Conservation (phyloP, 345 rosid species). For the Syzygium aromaticum region DNA sequence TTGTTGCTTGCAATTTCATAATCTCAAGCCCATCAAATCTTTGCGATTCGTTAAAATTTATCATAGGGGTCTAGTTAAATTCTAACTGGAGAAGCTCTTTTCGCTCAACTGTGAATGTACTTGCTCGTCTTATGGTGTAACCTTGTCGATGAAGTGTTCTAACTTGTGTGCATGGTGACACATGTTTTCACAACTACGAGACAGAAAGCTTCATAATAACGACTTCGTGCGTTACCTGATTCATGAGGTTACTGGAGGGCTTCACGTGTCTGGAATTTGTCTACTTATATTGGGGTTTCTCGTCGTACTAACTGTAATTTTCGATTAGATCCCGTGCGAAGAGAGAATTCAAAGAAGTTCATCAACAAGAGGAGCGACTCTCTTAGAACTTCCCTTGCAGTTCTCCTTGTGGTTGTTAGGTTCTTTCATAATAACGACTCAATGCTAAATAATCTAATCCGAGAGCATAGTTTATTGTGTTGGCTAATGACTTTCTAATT, state of each 20-base stretch:
- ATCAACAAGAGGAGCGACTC: neutral
- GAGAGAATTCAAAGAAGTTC: neutral
- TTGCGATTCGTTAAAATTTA: neutral
- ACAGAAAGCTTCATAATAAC: neutral
- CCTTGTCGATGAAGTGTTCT: neutral
- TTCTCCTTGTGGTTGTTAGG: neutral
- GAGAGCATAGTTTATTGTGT: neutral
- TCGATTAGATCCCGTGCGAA: rapidly evolving
- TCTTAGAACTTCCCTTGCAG: neutral
- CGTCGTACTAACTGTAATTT: rapidly evolving
- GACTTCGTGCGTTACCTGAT: neutral
- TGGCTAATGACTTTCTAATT: neutral
- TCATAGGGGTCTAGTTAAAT: neutral
- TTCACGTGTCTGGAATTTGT: too few species aligned
- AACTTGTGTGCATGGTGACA: rapidly evolving
- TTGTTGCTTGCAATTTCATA: neutral
- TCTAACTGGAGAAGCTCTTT: neutral
- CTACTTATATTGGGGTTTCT: too few species aligned
- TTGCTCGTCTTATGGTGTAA: neutral
- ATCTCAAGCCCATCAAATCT: neutral
- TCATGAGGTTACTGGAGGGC: neutral
- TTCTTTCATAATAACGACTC: neutral
- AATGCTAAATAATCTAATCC: neutral
- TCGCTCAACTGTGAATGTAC: rapidly evolving
- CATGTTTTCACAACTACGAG: neutral